Evolutionary conservation across 2,329 filamentous ascomycete genomes (phyloP), one percentile per base, ranked within the genome.

Genomic region (Ustulina deusta): DNA sequence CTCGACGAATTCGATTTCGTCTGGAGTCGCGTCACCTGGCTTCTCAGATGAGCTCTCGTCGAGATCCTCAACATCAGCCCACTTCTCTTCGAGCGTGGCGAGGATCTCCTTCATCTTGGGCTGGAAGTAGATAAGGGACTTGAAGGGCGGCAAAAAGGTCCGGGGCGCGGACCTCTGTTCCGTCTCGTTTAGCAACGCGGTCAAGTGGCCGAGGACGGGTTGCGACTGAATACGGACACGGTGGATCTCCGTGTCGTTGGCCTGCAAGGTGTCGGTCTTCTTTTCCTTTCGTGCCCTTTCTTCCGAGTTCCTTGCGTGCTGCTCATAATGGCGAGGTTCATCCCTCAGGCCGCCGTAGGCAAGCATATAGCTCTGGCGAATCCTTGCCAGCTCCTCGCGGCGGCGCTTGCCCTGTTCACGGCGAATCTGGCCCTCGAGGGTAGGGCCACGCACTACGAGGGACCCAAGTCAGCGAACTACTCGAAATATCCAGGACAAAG

Each of bases 131-230:
- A 82, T 74, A 2, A 83, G 68, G 5, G 78, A 58, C 72, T 80
- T 80, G 74, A 83, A 83, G 0, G 82, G 82, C 0, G 79, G 72
- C 70, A 81, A 72, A 17, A 83, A 83, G 1, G 80, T 82, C 5
- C 80, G 77, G 5, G 80, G 79, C 1, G 74, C 78, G 1, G 78
- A 78, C 42, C 78, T 70, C 36, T 76, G 72, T 57, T 79, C 78
- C 4, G 76, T 78, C 54, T 81, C 79, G 58, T 79, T 79, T 48
- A 81, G 73, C 9, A 81, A 69, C 2, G 74, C 72, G 2, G 78
- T 79, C 61, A 83, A 62, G 15, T 82, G 79, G 3, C 79, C 80
- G 0, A 83, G 75, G 2, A 83, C 72, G 2, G 79, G 77, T 49
- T 78, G 78, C 1, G 81, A 83, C 69, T 83, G 80, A 56, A 83